Base-by-base conservation (phyloP, 2,329 filamentous ascomycete species). In the Colletotrichum sp. region DNA sequence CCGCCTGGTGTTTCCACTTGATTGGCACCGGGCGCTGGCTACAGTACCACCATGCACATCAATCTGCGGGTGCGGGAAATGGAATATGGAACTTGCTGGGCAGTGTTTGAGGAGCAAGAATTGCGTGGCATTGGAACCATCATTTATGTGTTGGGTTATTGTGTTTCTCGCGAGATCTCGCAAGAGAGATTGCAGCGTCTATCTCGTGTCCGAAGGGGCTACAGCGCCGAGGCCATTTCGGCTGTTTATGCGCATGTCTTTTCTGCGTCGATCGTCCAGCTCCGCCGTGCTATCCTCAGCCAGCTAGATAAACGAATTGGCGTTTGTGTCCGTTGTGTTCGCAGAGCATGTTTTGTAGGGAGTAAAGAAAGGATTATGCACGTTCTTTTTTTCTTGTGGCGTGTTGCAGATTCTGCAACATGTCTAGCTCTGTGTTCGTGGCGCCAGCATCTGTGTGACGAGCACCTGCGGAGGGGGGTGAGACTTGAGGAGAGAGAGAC, bases 371-470 rank as follows among this genome's bases (percentile, higher is more conserved):
- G 39, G 13, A 67, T 28, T 63, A 72, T 76, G 69, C 69, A 72
- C 55, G 55, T 68, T 76, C 52, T 63, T 68, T 34, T 57, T 63
- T 39, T 34, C 55, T 44, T 64, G 73, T 76, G 63, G 73, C 73
- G 69, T 76, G 63, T 72, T 72, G 73, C 73, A 76, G 69, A 72
- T 44, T 76, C 73, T 76, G 73, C 69, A 76, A 72, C 69, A 69
- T 76, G 72, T 76, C 73, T 72, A 62, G 34, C 32, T 62, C 60
- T 57, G 68, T 62, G 28, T 44, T 39, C 34, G 68, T 52, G 36
- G 64, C 72, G 57, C 72, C 63, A 75, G 69, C 59, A 30, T 62
- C 59, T 32, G 59, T 62, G 59, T 34, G 59, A 62, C 28, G 49
- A 71, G 72, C 49, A 66, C 49, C 49, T 30, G 60, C 18, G 39